These are phyloP conservation scores for Cryomyces antarcticus DNA, from an alignment of 495 filamentous ascomycete species.

Conservation along the genomic window DNA sequence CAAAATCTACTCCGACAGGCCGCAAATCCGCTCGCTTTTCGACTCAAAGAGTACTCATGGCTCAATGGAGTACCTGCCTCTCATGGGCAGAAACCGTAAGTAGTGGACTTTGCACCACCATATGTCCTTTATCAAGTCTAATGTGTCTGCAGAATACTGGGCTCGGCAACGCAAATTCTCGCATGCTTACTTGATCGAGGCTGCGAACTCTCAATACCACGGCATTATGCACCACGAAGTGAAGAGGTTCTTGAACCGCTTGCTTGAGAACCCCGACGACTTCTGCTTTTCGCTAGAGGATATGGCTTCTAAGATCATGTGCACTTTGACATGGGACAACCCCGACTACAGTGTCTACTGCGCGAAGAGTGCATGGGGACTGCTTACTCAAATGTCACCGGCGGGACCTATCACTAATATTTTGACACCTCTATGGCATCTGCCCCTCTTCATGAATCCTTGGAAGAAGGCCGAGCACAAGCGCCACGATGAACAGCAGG, in stretches of 20 bases:
- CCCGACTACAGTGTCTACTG: constrained; percentile 13
- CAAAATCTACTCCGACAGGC: constrained; percentile 4
- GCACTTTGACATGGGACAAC: constrained; percentile 17
- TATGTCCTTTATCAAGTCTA: not conserved
- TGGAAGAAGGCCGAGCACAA: constrained; percentile 17
- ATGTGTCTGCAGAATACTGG: constrained; percentile 14
- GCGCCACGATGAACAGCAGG: constrained; percentile 16
- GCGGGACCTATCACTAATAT: constrained; percentile 21
- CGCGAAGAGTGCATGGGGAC: constrained; percentile 17
- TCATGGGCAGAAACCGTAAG: constrained; percentile 19
- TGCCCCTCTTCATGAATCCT: constrained; percentile 15
- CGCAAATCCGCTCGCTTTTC: constrained; percentile 15
- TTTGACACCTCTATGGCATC: constrained; percentile 17
- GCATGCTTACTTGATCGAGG: constrained; percentile 16
- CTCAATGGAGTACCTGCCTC: constrained; percentile 18
- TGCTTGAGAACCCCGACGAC: constrained; percentile 15
- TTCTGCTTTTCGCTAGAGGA: constrained; percentile 19
- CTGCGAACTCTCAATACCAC: constrained; percentile 15
- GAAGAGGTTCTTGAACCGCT: constrained; percentile 17
- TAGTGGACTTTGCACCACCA: not conserved
- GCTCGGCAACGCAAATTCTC: constrained; percentile 19
- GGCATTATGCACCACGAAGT: constrained; percentile 18
- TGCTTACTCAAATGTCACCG: constrained; percentile 21
- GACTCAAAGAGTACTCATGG: constrained; percentile 14
- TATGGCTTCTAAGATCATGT: constrained; percentile 18